Percentiles rank a stretch among this genome's conserved stretches.
These are phyloP conservation scores for Thraustochytrium striatum DNA, from an alignment of 352 stramenopile species.

Conservation along the genomic window DNA sequence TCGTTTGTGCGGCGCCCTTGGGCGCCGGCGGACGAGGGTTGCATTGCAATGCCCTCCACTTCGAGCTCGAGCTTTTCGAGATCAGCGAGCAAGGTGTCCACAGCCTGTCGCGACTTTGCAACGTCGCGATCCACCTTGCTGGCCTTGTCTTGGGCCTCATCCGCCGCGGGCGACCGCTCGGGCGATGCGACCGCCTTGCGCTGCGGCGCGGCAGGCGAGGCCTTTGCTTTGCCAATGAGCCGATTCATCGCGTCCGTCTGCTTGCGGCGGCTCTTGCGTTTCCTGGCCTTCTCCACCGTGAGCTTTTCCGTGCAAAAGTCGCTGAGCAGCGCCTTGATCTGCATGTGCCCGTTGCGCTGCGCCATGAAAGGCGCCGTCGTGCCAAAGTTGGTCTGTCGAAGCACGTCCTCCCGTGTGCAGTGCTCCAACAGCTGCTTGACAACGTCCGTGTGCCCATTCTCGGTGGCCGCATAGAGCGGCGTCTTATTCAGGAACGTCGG, in stretches of 20 bases:
- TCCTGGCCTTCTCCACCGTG: slow-evolving; percentile 38
- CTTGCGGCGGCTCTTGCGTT: slow-evolving; percentile 45
- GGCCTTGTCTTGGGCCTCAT: not conserved
- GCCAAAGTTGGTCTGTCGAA: slow-evolving; percentile 51
- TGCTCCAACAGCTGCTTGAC: slow-evolving; percentile 15
- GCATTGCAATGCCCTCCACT: not conserved
- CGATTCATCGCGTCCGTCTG: slow-evolving; percentile 46
- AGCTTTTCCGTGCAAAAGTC: slow-evolving; percentile 47
- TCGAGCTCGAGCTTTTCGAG: not conserved
- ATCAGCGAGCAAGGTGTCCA: slow-evolving; percentile 1
- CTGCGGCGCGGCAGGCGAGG: not conserved
- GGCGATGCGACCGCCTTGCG: not conserved
- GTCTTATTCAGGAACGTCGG: slow-evolving; percentile 50
- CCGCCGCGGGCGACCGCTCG: not conserved
- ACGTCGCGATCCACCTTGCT: slow-evolving; percentile 5
- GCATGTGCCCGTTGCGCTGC: slow-evolving; percentile 43
- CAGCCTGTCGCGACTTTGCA: not conserved
- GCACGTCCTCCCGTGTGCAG: slow-evolving; percentile 44
- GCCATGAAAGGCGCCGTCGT: slow-evolving; percentile 50
- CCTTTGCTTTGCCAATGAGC: not conserved
- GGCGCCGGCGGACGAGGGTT: not conserved
- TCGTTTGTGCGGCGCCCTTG: no score
- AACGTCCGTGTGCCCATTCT: slow-evolving; percentile 30
- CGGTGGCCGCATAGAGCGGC: slow-evolving; percentile 46
- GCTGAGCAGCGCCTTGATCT: slow-evolving; percentile 40